Conservation (phyloP, 1,284 basidiomycete genomes). For the Moniliophthora roreri region DNA sequence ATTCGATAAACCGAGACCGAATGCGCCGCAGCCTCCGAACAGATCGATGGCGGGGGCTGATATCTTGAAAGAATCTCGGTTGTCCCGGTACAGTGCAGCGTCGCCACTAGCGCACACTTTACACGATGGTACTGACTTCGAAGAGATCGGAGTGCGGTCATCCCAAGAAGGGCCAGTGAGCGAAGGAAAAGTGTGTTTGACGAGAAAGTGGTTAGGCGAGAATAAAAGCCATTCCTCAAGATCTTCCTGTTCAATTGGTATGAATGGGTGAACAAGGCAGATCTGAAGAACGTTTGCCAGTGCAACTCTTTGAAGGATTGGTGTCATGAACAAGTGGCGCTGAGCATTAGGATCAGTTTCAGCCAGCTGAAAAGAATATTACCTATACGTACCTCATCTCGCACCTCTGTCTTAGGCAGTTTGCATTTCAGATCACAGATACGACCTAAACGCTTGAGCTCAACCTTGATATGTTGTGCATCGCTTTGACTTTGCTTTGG, state of each 20-base stretch:
- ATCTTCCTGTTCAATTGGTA: constrained; percentile 25
- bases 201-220: constrained; percentile 59
- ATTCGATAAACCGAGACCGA: constrained; percentile 55
- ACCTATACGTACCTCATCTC: constrained; percentile 28
- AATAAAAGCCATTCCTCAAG: constrained; percentile 47
- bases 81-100: constrained; percentile 25
- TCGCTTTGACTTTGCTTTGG: constrained; percentile 1
- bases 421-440: constrained; percentile 1
- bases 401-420: constrained; percentile 3
- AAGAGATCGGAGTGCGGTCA: constrained; percentile 27
- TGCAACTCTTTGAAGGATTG: constrained; percentile 23
- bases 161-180: constrained; percentile 39
- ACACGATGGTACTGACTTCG: constrained; percentile 51
- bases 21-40: constrained; percentile 67
- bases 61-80: constrained; percentile 30
- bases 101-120: constrained; percentile 39
- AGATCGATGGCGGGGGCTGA: constrained; percentile 56
- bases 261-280: constrained; percentile 48
- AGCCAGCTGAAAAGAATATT: constrained; percentile 1
- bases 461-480: background rate
- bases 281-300: constrained; percentile 30
- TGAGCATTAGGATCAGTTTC: constrained; percentile 22
- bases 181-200: constrained; percentile 46
- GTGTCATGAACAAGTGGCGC: constrained; percentile 58
- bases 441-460: constrained; percentile 12